A percentile compares a stretch with the other conserved stretches of the same genome.
Evolutionary conservation across 2,329 filamentous ascomycete genomes (phyloP).

Genomic region (Phoma herbarum): DNA sequence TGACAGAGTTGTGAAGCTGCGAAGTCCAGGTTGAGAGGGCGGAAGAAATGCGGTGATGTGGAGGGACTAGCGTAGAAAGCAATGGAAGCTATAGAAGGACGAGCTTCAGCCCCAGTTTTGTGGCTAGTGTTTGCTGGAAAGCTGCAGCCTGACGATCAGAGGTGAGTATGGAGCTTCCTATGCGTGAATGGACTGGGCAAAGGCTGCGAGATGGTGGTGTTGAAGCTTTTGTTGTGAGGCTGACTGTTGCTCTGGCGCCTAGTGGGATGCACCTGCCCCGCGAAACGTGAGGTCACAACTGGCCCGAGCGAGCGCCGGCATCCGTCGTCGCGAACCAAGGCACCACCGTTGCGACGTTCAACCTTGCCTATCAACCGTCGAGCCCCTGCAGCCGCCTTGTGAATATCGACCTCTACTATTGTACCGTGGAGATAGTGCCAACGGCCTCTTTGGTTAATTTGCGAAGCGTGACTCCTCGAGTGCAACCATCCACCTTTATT

Average conservation of each 20-base stretch:
- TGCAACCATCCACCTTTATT: slow-evolving; percentile 1
- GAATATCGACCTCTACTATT: neutral
- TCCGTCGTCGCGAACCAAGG: slow-evolving; percentile 29
- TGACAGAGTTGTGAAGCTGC: slow-evolving; percentile 31
- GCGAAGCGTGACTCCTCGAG: neutral
- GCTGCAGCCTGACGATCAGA: slow-evolving; percentile 13
- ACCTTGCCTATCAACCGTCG: slow-evolving; percentile 19
- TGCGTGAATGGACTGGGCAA: slow-evolving; percentile 4
- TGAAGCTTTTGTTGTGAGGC: slow-evolving; percentile 1
- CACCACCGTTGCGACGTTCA: slow-evolving; percentile 27
- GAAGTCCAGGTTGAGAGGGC: slow-evolving; percentile 36
- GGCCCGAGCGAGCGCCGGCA: slow-evolving; percentile 28
- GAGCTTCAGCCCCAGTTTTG: slow-evolving; percentile 33
- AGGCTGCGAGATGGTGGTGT: neutral
- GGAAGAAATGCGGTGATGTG: slow-evolving; percentile 49
- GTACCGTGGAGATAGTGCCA: neutral
- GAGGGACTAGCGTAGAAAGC: slow-evolving; percentile 51
- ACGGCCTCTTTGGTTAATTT: neutral
- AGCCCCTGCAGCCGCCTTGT: neutral
- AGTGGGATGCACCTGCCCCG: slow-evolving; percentile 36
- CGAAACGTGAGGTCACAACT: slow-evolving; percentile 40
- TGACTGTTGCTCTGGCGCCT: slow-evolving; percentile 13
- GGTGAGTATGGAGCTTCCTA: slow-evolving; percentile 5
- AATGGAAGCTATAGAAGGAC: slow-evolving; percentile 50
- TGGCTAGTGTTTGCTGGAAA: slow-evolving; percentile 25